Evolutionary conservation across 345 rosid species (phyloP), one percentile per base, ranked within the genome.

Genomic region (Salix exigua): DNA sequence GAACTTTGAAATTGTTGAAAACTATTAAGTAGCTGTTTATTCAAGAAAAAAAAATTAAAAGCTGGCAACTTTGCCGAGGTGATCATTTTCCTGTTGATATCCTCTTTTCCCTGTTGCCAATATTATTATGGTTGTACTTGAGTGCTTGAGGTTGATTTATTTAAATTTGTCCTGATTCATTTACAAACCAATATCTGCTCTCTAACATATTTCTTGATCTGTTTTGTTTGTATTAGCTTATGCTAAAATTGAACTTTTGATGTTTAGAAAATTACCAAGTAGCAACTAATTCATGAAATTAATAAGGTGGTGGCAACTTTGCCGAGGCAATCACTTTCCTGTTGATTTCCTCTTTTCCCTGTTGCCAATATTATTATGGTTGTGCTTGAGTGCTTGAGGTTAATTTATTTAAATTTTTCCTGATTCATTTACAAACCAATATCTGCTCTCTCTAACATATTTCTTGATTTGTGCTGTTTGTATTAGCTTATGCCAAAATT

Each of bases 21-120:
- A 42, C 46, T 42, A 42, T 42, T 2, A 11, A 11, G 46, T 11
- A 58, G 28, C 23, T 8, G 62, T 23, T 23, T 4, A 1, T 1
- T 12, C 16, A 10, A 2, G 28, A 23, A n/a, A 4, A 21, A 55
- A 9, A 25, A n/a, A 9, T 8, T 8, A 58, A 58, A 58, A 23
- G 4, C 2, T 19, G 82, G 88, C 90, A 80, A 83, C 88, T 85
- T 85, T 84, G 86, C 86, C 82, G 81, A 86, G 88, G 88, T 71
- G 72, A 84, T 88, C 75, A 73, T 19, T 80, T 71, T 5, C 68
- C 37, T 84, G 62, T 81, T 66, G 84, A 73, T 82, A 74, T 60
- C 88, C 81, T 82, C 82, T 58, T 86, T 84, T 85, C 88, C 85
- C 87, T 87, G 88, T 87, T 87, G 88, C 88, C 88, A 10, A 85